A percentile compares a stretch with the other conserved stretches of the same genome.
These are phyloP conservation scores for Jamesozyma jinghongensis DNA, from an alignment of 805 yeast genomes.

Conservation along the genomic window DNA sequence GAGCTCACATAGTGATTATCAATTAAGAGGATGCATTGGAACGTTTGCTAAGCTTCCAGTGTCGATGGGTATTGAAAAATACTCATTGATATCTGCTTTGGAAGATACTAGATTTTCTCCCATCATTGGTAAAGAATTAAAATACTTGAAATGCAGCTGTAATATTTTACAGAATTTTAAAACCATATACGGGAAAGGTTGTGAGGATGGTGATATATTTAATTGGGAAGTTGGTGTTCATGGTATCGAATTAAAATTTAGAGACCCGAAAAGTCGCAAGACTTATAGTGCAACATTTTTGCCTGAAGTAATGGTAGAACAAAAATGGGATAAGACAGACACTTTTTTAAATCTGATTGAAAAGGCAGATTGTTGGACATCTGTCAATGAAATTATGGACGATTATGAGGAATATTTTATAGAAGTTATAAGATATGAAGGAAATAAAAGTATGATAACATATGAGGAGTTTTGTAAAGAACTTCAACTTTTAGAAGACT, in stretches of 20 bases:
- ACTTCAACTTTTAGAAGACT: conserved; percentile 33
- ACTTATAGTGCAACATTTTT: conserved; percentile 67
- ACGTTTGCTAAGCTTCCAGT: conserved; percentile 56
- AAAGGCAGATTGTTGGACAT: conserved; percentile 51
- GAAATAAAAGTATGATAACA: conserved; percentile 37
- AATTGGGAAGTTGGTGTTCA: conserved; percentile 81
- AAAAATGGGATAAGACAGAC: conserved; percentile 59
- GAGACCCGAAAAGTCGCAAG: conserved; percentile 28
- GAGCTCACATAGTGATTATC: conserved; percentile 8
- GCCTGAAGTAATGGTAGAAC: conserved; percentile 86
- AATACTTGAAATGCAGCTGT: conserved; percentile 34
- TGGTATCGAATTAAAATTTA: conserved; percentile 61
- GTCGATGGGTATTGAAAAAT: conserved; percentile 50
- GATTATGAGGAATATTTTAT: conserved; percentile 28
- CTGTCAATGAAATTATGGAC: conserved; percentile 28
- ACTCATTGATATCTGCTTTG: conserved; percentile 60
- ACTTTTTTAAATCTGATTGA: conserved; percentile 62
- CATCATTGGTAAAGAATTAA: conserved; percentile 46
- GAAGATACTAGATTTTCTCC: conserved; percentile 75
- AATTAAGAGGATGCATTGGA: conserved; percentile 86
- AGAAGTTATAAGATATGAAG: conserved; percentile 48
- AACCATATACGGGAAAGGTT: conserved; percentile 26
- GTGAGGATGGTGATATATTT: conserved; percentile 46
- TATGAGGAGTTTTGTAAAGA: conserved; percentile 34
- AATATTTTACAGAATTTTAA: conserved; percentile 34